Base-by-base conservation (phyloP, 2,329 filamentous ascomycete genomes). In the Calonectria naviculata region DNA sequence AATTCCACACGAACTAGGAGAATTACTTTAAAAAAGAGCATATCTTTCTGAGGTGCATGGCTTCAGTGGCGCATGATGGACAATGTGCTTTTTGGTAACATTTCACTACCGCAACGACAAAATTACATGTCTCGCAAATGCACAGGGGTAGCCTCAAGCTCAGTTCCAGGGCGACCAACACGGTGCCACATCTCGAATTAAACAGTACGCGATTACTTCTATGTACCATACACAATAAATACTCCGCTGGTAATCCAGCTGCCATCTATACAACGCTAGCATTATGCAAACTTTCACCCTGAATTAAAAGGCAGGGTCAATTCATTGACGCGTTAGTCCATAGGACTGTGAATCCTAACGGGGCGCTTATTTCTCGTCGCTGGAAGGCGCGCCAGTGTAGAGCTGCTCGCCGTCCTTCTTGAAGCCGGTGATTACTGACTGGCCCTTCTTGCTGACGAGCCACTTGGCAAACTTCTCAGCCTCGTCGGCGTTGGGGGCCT, bases 371-470 rank as follows among this genome's bases (percentile, higher is more conserved):
- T 63, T 7, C 26, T 38, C 46, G 21, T 54, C 34, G 21, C 29
- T n/a, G 21, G 29, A 34, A 34, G 68, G 74, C 9, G 74, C 74
- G 4, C 67, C 61, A 1, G 60, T 62, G 44, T 76, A 76, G 1
- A 76, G 46, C 8, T 73, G 65, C 52, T 76, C 1, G 0, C 73
- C 73, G 12, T 73, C 63, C 42, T 74, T 76, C 61, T 75, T 38
- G 10, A 75, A 76, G 2, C 64, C 70, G 9, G 65, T 65, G 17
- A 76, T 68, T 0, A 75, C 72, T 12, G 56, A 41, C 47, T 75
- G 73, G 1, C 74, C 73, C 28, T 73, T 71, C 8, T 70, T 67
- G 3, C 73, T 68, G 1, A 75, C 73, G 1, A 76, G 46, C 74
- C 74, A 76, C 15, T 76, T 68, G 13, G 72, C 67, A 62, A 76